Evolutionary conservation across 345 rosid species (phyloP).

Genomic region (Balakata baccata): DNA sequence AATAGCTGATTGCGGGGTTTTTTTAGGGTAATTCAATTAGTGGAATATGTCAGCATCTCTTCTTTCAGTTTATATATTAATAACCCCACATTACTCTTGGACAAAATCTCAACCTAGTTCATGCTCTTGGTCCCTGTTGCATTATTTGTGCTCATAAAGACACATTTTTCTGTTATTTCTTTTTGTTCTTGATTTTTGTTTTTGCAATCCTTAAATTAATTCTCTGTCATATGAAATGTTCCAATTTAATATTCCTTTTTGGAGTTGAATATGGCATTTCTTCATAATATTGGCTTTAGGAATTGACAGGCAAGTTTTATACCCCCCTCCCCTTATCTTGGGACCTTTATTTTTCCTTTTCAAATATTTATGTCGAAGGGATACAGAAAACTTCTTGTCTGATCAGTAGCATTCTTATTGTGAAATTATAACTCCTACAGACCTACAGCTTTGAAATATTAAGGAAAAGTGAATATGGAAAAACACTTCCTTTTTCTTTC

Average conservation of each 20-base stretch:
- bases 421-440: too few relatives aligned
- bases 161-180: background rate
- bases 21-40: too few relatives aligned
- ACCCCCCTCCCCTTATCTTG: too few relatives aligned
- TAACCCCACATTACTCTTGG: background rate
- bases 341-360: too few relatives aligned
- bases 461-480: too few relatives aligned
- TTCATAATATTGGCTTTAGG: too few relatives aligned
- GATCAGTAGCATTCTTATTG: too few relatives aligned
- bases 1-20: background rate
- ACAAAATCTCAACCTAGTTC: conserved; percentile 1
- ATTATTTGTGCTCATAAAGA: background rate
- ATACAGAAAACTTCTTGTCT: too few relatives aligned
- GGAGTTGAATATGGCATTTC: background rate
- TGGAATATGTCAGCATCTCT: background rate
- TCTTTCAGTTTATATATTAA: conserved; percentile 1
- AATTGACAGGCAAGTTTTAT: too few relatives aligned
- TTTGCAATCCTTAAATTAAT: background rate
- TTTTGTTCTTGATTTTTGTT: background rate
- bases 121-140: background rate
- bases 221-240: background rate
- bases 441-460: too few relatives aligned
- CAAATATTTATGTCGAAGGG: too few relatives aligned
- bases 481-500: too few relatives aligned
- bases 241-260: background rate